Evolutionary conservation across 202 grass and related monocot genomes (phyloP).

Genomic region (Eragrostis tef): DNA sequence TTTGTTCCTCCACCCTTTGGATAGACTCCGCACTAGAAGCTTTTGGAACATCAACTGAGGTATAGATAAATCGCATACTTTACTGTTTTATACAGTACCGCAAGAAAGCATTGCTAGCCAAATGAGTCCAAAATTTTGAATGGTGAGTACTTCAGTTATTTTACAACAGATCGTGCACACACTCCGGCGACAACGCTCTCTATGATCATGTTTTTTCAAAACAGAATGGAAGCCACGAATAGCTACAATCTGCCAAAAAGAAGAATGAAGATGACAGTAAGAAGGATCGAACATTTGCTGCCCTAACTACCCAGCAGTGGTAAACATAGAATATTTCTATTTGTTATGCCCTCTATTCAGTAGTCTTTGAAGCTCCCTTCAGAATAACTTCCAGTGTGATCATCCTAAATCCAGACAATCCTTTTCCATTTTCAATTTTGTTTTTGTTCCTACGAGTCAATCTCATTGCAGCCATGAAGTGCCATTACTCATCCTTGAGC

Average conservation of each 20-base stretch:
- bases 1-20: neutral
- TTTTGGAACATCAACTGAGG: neutral
- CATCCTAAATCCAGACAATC: neutral
- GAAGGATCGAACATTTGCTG: neutral
- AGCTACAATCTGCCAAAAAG: neutral
- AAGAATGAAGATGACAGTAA: too few species aligned
- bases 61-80: neutral
- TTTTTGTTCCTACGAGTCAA: slow-evolving; percentile 6
- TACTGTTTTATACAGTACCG: neutral
- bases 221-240: neutral
- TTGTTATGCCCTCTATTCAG: neutral
- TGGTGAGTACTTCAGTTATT: neutral
- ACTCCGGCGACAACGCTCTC: neutral
- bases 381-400: neutral
- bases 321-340: neutral
- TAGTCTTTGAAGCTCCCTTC: neutral
- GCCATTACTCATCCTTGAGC: slow-evolving; percentile 52
- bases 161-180: neutral
- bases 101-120: neutral
- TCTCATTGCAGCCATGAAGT: neutral
- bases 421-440: neutral
- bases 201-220: neutral
- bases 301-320: neutral
- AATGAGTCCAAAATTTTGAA: neutral
- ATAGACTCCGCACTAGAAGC: neutral